Percentiles rank a stretch among this genome's conserved stretches.
phyloP scores from a whole-genome alignment of 2,329 filamentous ascomycete species.

The Sclerotinia subarctica region DNA sequence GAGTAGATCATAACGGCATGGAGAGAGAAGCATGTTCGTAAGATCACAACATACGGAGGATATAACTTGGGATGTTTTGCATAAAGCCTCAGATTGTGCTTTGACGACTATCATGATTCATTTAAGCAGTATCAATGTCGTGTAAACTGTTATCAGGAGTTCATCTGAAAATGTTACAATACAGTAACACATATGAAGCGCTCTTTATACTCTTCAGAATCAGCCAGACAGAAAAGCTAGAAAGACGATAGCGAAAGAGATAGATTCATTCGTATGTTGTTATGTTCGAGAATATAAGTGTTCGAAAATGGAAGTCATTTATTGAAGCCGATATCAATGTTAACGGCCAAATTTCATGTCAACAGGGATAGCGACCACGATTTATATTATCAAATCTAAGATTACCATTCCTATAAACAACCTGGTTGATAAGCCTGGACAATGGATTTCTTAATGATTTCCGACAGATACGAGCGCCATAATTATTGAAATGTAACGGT shows the following conservation, averaged over 20 bases:
- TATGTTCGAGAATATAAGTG: not conserved
- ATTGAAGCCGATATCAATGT: not conserved
- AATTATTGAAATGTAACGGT: not conserved
- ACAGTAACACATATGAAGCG: not conserved
- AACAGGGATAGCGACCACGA: not conserved
- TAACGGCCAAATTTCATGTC: not conserved
- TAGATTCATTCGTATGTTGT: not conserved
- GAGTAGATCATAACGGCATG: not conserved
- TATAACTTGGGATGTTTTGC: not conserved
- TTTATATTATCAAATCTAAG: constrained; percentile 7
- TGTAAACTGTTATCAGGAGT: not conserved
- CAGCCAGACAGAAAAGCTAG: not conserved
- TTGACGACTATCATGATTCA: not conserved
- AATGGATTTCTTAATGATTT: not conserved
- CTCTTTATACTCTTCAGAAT: not conserved
- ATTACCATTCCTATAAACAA: not conserved
- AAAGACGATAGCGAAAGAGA: not conserved
- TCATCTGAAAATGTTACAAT: not conserved
- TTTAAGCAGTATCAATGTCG: not conserved
- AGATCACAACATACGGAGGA: not conserved
- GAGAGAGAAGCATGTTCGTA: not conserved
- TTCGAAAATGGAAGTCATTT: not conserved
- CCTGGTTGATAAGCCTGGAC: not conserved
- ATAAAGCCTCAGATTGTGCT: constrained; percentile 6
- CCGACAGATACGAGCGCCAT: constrained; percentile 6